A percentile compares a stretch with the other conserved stretches of the same genome.
These are phyloP conservation scores for Phanerochaete sordida DNA, from an alignment of 768 basidiomycete species.

Conservation along the genomic window DNA sequence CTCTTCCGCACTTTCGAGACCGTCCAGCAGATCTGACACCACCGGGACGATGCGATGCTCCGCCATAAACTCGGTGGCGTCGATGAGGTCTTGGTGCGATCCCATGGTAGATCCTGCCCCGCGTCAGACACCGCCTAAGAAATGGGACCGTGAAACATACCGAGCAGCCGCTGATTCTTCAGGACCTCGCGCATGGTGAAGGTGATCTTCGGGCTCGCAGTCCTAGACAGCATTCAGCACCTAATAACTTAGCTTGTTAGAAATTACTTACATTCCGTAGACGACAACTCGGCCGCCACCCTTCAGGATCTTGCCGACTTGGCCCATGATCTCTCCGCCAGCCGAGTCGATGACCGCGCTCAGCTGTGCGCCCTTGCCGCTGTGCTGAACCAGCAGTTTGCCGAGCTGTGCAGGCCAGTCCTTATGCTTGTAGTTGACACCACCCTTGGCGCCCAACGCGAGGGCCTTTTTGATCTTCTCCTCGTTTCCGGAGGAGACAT, in stretches of 20 bases:
- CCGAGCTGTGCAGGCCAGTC: constrained; percentile 35
- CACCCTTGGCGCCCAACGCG: constrained; percentile 70
- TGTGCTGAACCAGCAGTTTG: constrained; percentile 26
- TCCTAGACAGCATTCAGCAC: constrained; percentile 38
- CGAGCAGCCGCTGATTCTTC: constrained; percentile 69
- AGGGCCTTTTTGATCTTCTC: constrained; percentile 69
- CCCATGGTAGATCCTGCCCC: constrained; percentile 79
- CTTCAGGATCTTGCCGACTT: constrained; percentile 33
- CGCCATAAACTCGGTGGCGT: constrained; percentile 67
- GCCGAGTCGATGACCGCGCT: constrained; percentile 44
- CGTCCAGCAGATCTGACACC: constrained; percentile 67
- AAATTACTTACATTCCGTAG: constrained; percentile 34
- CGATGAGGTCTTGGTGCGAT: constrained; percentile 66
- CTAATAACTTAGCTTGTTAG: constrained; percentile 4
- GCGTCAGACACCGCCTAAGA: neutral
- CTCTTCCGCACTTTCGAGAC: constrained; percentile 58
- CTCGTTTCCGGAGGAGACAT: constrained; percentile 69
- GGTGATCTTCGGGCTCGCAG: constrained; percentile 50
- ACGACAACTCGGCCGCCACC: constrained; percentile 33
- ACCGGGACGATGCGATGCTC: constrained; percentile 67
- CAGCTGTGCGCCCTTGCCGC: constrained; percentile 20
- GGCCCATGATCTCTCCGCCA: constrained; percentile 37
- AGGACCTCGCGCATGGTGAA: constrained; percentile 80
- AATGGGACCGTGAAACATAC: constrained; percentile 33
- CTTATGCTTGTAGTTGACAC: constrained; percentile 63